Conservation (phyloP, 2,329 filamentous ascomycete genomes). For the Clathrospora elynae region DNA sequence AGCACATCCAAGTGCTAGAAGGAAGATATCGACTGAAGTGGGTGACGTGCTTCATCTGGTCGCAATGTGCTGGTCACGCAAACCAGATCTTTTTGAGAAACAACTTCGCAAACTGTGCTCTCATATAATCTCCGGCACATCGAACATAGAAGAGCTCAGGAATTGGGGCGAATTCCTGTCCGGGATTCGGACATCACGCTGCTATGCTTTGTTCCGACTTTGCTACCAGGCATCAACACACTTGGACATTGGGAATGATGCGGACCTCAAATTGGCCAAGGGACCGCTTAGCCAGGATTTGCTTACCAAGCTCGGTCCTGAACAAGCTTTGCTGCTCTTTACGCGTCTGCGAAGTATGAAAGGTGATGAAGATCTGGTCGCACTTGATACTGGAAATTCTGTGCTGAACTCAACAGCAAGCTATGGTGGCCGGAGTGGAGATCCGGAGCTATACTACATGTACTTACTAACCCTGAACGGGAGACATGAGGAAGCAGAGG, state of each 20-base stretch:
- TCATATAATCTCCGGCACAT: constrained; percentile 3
- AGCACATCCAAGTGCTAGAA: constrained; percentile 12
- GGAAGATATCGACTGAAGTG: constrained; percentile 5
- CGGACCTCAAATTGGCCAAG: constrained; percentile 17
- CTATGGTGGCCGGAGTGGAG: constrained; percentile 7
- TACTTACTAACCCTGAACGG: constrained; percentile 17
- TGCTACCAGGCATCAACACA: constrained; percentile 17
- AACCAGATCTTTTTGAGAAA: constrained; percentile 27
- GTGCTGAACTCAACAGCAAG: constrained; percentile 8
- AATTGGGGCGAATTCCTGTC: constrained; percentile 11
- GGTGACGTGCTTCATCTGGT: constrained; percentile 26
- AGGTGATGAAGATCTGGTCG: constrained; percentile 24
- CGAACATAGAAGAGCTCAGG: background rate
- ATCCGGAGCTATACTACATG: constrained; percentile 24
- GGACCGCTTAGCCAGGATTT: constrained; percentile 10
- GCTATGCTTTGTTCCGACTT: constrained; percentile 28
- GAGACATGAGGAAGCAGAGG: constrained; percentile 15
- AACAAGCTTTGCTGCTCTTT: constrained; percentile 28
- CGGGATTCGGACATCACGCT: constrained; percentile 10
- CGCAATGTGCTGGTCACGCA: constrained; percentile 31
- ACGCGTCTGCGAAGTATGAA: constrained; percentile 24
- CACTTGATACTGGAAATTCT: constrained; percentile 1
- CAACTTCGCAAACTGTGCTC: constrained; percentile 13
- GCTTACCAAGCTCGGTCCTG: constrained; percentile 14
- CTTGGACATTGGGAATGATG: constrained; percentile 25